These are phyloP conservation scores for Ormosia emarginata DNA, from an alignment of 306 rosid species.

Conservation along the genomic window DNA sequence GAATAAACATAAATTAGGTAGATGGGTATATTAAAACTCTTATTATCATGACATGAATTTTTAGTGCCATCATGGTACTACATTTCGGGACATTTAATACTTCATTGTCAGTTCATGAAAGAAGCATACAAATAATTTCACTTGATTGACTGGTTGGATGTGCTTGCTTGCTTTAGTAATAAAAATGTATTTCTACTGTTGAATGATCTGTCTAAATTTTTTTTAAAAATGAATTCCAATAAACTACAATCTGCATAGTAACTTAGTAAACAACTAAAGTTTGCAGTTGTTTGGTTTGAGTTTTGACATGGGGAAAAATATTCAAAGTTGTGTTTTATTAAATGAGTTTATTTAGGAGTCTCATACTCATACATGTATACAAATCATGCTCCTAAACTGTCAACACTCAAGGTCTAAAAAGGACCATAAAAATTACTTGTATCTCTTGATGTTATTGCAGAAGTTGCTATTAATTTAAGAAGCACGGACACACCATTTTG, in stretches of 20 bases:
- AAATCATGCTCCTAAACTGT: not conserved
- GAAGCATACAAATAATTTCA: not conserved
- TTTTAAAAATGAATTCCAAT: not conserved
- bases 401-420: not conserved
- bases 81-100: not conserved
- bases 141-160: not conserved
- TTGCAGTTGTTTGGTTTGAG: not conserved
- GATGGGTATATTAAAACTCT: not conserved
- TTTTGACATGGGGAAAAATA: not conserved
- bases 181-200: not conserved
- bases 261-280: not conserved
- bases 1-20: conserved; percentile 2
- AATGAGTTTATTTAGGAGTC: not conserved
- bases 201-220: not conserved
- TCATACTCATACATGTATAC: not conserved
- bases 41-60: not conserved
- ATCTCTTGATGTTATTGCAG: not conserved
- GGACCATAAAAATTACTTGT: not conserved
- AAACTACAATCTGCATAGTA: not conserved
- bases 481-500: too few relatives aligned
- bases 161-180: not conserved
- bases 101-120: not conserved
- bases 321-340: not conserved
- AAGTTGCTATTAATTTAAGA: not conserved
- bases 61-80: not conserved